These are phyloP conservation scores for Eragrostis nindensis DNA, from an alignment of 176 grass and related monocot species.

Conservation along the genomic window DNA sequence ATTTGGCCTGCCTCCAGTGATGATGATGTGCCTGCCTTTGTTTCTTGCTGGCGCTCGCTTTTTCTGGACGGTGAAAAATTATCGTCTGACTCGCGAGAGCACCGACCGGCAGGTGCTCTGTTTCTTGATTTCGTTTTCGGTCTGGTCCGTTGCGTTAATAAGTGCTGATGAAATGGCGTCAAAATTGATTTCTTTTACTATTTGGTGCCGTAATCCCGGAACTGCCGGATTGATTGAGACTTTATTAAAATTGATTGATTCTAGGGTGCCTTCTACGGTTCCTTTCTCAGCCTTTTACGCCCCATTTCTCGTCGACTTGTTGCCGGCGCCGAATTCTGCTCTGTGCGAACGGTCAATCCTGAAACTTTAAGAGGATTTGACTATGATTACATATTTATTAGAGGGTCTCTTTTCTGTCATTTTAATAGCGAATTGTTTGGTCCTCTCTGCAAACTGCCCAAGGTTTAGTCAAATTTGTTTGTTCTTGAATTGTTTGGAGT, in stretches of 20 bases:
- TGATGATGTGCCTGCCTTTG: not conserved
- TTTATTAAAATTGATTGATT: not conserved
- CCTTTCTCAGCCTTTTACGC: not conserved
- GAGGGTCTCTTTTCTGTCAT: not conserved
- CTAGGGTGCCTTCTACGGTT: not conserved
- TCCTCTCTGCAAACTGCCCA: not conserved
- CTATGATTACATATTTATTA: not conserved
- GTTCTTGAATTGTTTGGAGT: not conserved
- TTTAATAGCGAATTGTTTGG: not conserved
- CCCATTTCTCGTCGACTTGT: not conserved
- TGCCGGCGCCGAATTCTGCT: not conserved
- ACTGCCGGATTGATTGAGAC: not conserved
- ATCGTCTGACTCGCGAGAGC: not conserved
- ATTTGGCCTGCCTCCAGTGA: not conserved
- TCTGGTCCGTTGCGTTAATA: not conserved
- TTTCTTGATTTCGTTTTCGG: not conserved
- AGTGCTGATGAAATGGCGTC: not conserved
- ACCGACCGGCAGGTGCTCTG: not conserved
- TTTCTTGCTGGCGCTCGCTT: not conserved
- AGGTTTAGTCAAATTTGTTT: not conserved
- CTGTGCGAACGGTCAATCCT: not conserved
- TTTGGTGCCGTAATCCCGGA: not conserved
- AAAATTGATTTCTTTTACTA: not conserved
- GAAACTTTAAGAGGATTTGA: not conserved
- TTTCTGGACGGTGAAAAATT: not conserved